Evolutionary conservation across 1,284 basidiomycete species (phyloP).

Genomic region (Tilletia setariae): DNA sequence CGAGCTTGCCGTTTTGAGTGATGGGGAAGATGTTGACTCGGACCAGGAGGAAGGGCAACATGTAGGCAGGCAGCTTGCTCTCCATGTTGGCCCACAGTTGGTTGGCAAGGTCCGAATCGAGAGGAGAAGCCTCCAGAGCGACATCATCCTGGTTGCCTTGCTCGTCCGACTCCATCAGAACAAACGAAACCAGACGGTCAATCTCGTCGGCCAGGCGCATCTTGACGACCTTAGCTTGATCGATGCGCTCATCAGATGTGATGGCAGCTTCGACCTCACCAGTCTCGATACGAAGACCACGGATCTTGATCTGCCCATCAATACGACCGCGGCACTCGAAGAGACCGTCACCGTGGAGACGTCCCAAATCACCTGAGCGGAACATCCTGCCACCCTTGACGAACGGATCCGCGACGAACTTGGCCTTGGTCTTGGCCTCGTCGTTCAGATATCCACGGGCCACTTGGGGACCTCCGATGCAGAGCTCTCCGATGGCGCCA

Average conservation of each 20-base stretch:
- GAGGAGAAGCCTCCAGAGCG: no score
- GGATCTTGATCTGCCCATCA: no score
- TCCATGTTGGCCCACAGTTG: no score
- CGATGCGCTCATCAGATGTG: neutral
- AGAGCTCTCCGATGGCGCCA: slow-evolving; percentile 46
- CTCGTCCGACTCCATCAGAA: neutral
- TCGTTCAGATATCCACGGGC: no score
- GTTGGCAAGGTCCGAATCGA: no score
- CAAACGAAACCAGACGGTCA: neutral
- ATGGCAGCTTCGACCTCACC: slow-evolving; percentile 35
- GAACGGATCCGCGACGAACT: slow-evolving; percentile 27
- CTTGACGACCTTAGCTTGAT: neutral
- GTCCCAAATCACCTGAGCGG: slow-evolving; percentile 46
- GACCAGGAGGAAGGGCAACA: neutral
- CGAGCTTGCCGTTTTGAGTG: neutral
- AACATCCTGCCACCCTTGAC: slow-evolving; percentile 29
- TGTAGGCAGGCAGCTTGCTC: neutral
- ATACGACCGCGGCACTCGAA: no score
- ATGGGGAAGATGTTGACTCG: neutral
- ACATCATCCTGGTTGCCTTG: neutral
- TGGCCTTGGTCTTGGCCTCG: no score
- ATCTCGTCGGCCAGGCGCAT: neutral
- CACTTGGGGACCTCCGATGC: no score
- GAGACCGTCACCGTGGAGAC: no score
- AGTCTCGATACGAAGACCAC: no score